These are phyloP conservation scores for Madurella fahalii DNA, from an alignment of 2,329 filamentous ascomycete genomes.

Conservation along the genomic window DNA sequence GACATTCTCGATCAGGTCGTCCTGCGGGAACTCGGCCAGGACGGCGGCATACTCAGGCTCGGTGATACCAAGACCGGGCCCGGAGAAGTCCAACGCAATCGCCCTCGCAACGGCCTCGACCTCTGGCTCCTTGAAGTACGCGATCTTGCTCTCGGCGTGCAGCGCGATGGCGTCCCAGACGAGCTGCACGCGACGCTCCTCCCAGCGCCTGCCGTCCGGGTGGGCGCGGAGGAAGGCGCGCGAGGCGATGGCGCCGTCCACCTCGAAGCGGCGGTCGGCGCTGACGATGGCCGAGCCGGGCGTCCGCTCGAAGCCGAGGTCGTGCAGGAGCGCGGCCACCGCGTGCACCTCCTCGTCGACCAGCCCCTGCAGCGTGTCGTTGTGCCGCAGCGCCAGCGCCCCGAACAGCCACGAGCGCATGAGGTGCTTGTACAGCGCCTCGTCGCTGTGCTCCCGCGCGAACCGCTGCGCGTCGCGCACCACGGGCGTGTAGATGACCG, in stretches of 20 bases:
- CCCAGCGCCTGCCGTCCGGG: slow-evolving; percentile 32
- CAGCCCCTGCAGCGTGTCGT: slow-evolving; percentile 20
- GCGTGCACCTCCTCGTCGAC: slow-evolving; percentile 38
- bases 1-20: slow-evolving; percentile 32
- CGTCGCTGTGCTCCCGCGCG: slow-evolving; percentile 28
- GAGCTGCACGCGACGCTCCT: slow-evolving; percentile 40
- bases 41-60: slow-evolving; percentile 33
- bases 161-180: slow-evolving; percentile 49
- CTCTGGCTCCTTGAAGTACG: slow-evolving; percentile 40
- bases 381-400: slow-evolving; percentile 19
- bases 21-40: slow-evolving; percentile 33
- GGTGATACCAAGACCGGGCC: slow-evolving; percentile 31
- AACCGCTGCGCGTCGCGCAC: slow-evolving; percentile 34
- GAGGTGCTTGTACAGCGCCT: slow-evolving; percentile 36
- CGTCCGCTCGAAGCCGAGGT: slow-evolving; percentile 39
- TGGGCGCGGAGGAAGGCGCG: slow-evolving; percentile 34
- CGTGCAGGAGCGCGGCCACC: slow-evolving; percentile 39
- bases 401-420: slow-evolving; percentile 30
- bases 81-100: slow-evolving; percentile 38
- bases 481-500: slow-evolving; percentile 19
- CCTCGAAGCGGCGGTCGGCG: slow-evolving; percentile 46
- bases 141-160: slow-evolving; percentile 37
- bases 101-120: slow-evolving; percentile 34
- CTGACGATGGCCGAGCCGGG: slow-evolving; percentile 34
- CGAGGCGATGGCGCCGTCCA: slow-evolving; percentile 45